Base-by-base conservation (phyloP, 2,329 filamentous ascomycete genomes). In the Apiospora rasikravindrae region DNA sequence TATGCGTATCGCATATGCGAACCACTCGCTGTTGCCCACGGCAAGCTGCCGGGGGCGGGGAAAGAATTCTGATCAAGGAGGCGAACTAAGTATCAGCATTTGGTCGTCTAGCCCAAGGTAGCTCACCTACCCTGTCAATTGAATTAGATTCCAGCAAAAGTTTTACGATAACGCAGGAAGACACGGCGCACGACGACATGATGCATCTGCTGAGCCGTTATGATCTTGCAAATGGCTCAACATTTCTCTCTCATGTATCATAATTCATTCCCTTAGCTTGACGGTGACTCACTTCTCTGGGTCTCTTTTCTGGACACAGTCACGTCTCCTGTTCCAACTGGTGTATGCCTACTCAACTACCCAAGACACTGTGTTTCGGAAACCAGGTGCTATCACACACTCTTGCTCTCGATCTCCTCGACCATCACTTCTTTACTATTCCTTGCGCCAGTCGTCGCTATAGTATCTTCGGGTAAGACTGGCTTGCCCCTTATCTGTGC, bases 401-500 rank as follows among this genome's bases (percentile, higher is more conserved):
- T 33, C 10, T 64, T 64, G 19, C 33, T 40, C 33, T 64, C 57
- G 4, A 64, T 8, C 33, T 64, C 57, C 29, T 64, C 57, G 10
- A 64, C 57, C 19, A 64, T 40, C 57, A 7, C 57, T 13, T 64
- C 57, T 4, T 64, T 64, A 10, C 57, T 64, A 14, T 40, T 10
- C 57, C 22, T n/a, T 6, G 2, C 4, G 8, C 19, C 57, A 22
- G 57, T 40, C 29, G 33, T 40, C 19, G 29, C 19, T 5, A 40
- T 7, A 4, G 33, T n/a, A n/a, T 40, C 22, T 26, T 69, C 47
- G 4, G 47, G 33, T 5, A 69, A 47, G 11, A 69, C 47, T 0
- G 47, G 47, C 11, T 22, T 49, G 29, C 71, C 71, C 42, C 67
- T 44, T 2, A 71, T n/a, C n/a, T 71, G 71, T 14, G 37, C 71